Evolutionary conservation across 139 green algal species (phyloP), one percentile per base, ranked within the genome.

Genomic region (Chlamydomonas incerta): DNA sequence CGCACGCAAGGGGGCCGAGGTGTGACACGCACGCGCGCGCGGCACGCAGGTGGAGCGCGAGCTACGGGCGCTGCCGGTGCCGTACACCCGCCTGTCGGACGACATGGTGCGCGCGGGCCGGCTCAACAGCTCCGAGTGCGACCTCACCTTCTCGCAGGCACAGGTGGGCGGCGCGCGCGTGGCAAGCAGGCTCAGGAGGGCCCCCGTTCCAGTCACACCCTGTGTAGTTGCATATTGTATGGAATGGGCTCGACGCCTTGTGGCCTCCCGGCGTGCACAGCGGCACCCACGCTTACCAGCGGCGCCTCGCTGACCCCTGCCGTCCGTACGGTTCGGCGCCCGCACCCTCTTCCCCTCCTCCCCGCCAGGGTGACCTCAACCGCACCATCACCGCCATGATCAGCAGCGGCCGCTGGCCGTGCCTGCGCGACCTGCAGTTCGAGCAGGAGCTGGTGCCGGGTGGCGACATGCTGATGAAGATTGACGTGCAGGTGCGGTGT

Each of bases 401-500:
- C n/a, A n/a, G 4, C 50, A 67, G 72, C 72, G 72, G 72, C 29
- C 72, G 47, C 26, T 80, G 33, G 47, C 50, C 72, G 11, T 13
- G 31, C n/a, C 72, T 80, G 17, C 50, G 52, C 13, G 72, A 80
- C 50, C 72, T 80, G 72, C 50, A 67, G 28, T 80, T 50, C 28
- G 72, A 80, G 72, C 72, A 80, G 72, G 72, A 80, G 72, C 72
- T 80, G 72, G 72, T 80, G 50, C 72, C 72, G 50, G 72, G 72
- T 14, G 72, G 72, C 11, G 72, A 67, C 29, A 47, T 67, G 72
- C 50, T 80, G 11, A 80, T 66, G 72, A 41, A 41, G 72, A 80
- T 80, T 21, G 72, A 80, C 29, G 72, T 80, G 50, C 72, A 80
- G 72, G 72, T 80, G 50, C n/a, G n/a, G n/a, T n/a, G n/a, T n/a